phyloP scores from a whole-genome alignment of 2,329 filamentous ascomycete genomes.

The Cladosporium sp. region DNA sequence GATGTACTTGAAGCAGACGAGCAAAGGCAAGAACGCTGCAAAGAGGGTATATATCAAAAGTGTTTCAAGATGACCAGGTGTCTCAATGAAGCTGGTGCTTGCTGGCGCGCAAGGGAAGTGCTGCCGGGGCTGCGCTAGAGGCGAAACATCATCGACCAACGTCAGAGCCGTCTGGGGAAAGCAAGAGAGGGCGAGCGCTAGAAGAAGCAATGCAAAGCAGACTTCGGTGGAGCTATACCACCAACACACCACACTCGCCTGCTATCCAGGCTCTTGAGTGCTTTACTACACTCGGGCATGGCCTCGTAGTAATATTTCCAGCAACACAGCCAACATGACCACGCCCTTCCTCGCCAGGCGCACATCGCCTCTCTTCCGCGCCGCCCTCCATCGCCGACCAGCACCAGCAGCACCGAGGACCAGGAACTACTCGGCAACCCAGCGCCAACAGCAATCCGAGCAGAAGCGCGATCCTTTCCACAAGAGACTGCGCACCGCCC shows the following conservation, averaged over 20 bases:
- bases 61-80: slow-evolving; percentile 7
- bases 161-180: slow-evolving; percentile 12
- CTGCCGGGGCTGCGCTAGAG: neutral
- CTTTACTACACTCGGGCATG: neutral
- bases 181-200: neutral
- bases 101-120: neutral
- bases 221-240: neutral
- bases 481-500: slow-evolving; percentile 12
- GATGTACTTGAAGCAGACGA: neutral
- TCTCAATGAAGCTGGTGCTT: neutral
- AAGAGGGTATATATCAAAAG: neutral
- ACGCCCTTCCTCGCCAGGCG: slow-evolving; percentile 9
- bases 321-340: slow-evolving; percentile 1
- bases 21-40: neutral
- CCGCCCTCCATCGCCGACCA: slow-evolving; percentile 15
- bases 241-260: neutral
- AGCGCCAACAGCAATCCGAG: slow-evolving; percentile 6
- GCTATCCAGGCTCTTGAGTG: neutral
- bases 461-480: slow-evolving; percentile 14
- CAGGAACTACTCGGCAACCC: slow-evolving; percentile 8
- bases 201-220: neutral
- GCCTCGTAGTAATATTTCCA: neutral
- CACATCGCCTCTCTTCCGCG: slow-evolving; percentile 20
- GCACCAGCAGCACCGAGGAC: neutral
- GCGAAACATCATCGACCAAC: neutral